These are phyloP conservation scores for Naganishia vishniacii DNA, from an alignment of 768 basidiomycete genomes.

Conservation along the genomic window DNA sequence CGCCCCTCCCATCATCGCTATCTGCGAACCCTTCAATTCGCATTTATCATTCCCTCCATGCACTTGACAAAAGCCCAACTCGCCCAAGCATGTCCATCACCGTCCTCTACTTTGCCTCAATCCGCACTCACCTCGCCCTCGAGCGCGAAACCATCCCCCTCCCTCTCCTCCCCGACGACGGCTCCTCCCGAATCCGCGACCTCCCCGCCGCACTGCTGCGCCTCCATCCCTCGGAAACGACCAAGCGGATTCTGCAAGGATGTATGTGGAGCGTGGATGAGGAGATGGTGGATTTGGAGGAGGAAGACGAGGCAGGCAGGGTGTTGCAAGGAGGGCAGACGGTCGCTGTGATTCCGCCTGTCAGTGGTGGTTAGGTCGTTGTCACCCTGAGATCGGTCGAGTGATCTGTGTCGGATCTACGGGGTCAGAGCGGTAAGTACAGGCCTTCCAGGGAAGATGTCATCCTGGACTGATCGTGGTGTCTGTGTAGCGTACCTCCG, in stretches of 20 bases:
- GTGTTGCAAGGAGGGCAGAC: conserved; percentile 9
- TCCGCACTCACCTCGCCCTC: conserved; percentile 20
- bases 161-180: background rate
- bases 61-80: too few species aligned
- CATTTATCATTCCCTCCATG: too few species aligned
- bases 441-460: too few species aligned
- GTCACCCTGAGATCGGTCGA: too few species aligned
- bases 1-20: too few species aligned
- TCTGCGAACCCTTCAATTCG: background rate
- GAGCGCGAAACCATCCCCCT: conserved; percentile 18
- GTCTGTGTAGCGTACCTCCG: too few species aligned
- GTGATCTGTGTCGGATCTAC: too few species aligned
- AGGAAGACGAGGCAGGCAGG: background rate
- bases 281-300: conserved; percentile 23
- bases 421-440: too few species aligned
- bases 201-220: background rate
- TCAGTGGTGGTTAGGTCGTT: conserved; percentile 22
- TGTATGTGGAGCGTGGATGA: conserved; percentile 26
- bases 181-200: background rate
- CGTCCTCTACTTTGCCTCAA: conserved; percentile 25
- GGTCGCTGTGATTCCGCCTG: conserved; percentile 23
- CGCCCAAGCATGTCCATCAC: conserved; percentile 19
- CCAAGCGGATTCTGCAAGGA: conserved; percentile 14
- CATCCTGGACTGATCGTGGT: too few species aligned
- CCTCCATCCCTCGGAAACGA: conserved; percentile 10